Percentiles rank a stretch among this genome's conserved stretches.
Evolutionary conservation across 2,329 filamentous ascomycete species (phyloP).

Genomic region (Diplodia intermedia): DNA sequence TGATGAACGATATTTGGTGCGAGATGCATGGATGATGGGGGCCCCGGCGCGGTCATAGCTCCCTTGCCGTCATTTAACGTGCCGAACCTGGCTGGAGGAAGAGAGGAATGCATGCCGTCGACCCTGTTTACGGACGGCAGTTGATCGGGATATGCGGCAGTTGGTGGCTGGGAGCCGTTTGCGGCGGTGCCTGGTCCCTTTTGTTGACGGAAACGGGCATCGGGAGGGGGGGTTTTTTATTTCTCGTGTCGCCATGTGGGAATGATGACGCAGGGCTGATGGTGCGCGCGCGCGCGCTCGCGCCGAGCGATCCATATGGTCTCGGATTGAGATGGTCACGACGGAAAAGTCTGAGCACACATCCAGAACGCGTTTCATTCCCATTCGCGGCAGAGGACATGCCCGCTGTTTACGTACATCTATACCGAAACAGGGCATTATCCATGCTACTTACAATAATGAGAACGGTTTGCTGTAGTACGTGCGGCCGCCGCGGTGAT

Average conservation of each 20-base stretch:
- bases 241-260: too few species aligned
- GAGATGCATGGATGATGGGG: not conserved
- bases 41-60: not conserved
- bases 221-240: too few species aligned
- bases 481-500: not conserved
- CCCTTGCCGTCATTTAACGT: not conserved
- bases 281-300: too few species aligned
- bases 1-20: not conserved
- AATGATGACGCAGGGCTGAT: too few species aligned
- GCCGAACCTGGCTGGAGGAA: too few species aligned
- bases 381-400: not conserved
- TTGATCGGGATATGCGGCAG: not conserved
- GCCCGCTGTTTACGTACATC: not conserved
- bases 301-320: not conserved
- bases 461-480: not conserved
- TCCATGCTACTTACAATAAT: constrained; percentile 1
- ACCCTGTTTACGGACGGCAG: too few species aligned
- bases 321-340: not conserved
- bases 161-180: too few species aligned
- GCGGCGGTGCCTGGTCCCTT: too few species aligned
- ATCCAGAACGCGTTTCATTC: not conserved
- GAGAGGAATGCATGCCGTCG: too few species aligned
- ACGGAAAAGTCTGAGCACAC: not conserved
- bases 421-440: constrained; percentile 1
- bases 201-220: too few species aligned